A percentile compares a stretch with the other conserved stretches of the same genome.
Evolutionary conservation across 495 filamentous ascomycete genomes (phyloP).

Genomic region (Delitschia confertaspora): DNA sequence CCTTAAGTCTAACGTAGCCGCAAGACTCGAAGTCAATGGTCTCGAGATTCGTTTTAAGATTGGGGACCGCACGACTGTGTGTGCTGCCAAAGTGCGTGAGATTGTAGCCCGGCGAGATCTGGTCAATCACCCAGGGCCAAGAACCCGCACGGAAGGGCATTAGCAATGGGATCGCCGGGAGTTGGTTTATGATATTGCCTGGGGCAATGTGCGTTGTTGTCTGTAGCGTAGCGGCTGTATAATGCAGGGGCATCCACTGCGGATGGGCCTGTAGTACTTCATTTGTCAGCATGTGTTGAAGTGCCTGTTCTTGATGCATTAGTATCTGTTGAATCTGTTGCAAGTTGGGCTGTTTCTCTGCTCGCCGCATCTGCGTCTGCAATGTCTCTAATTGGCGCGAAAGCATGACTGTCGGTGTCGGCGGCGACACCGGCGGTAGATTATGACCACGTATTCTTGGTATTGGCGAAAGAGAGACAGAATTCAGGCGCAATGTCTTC

Average conservation of each 20-base stretch:
- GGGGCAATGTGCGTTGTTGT: constrained; percentile 9
- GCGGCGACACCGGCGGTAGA: not conserved
- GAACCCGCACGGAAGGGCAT: constrained; percentile 26
- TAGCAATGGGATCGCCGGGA: constrained; percentile 10
- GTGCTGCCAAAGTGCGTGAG: constrained; percentile 18
- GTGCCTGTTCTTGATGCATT: not conserved
- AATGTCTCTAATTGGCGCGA: constrained; percentile 14
- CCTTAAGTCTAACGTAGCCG: constrained; percentile 30
- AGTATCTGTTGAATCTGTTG: not conserved
- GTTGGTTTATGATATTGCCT: constrained; percentile 10
- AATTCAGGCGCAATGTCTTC: constrained; percentile 29
- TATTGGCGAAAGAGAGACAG: constrained; percentile 29
- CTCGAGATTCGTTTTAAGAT: constrained; percentile 11
- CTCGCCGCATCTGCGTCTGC: constrained; percentile 4
- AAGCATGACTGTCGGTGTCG: constrained; percentile 12
- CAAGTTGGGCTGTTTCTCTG: not conserved
- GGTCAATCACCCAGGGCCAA: constrained; percentile 32
- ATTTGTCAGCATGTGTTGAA: not conserved
- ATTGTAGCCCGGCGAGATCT: constrained; percentile 29
- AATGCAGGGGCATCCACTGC: not conserved
- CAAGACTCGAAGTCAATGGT: constrained; percentile 28
- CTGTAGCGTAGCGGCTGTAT: not conserved
- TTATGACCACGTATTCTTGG: not conserved
- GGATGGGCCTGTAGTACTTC: not conserved
- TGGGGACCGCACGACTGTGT: constrained; percentile 9